phyloP scores from a whole-genome alignment of 345 rosid genomes.

The Gossypium rotundifolium region DNA sequence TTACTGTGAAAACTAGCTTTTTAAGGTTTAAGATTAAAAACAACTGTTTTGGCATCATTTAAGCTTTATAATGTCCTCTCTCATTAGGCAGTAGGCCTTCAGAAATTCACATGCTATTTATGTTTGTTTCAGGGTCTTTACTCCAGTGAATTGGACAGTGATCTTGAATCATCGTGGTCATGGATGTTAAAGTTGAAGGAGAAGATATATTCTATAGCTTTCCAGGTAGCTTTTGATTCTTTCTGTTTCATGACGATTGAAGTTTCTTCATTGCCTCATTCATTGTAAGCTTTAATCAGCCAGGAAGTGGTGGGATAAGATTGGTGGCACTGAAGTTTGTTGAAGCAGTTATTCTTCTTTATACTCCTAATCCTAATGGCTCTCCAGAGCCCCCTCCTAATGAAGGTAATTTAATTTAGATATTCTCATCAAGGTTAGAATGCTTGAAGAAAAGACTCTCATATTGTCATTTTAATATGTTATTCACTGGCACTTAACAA shows the following conservation, averaged over 20 bases:
- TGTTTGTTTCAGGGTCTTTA: conserved; percentile 54
- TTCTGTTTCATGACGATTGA: conserved; percentile 8
- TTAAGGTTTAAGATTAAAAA: no score
- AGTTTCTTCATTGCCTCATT: conserved; percentile 25
- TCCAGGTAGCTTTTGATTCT: conserved; percentile 45
- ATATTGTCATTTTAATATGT: conserved; percentile 1
- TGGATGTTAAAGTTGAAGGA: conserved; percentile 87
- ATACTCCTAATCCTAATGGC: conserved; percentile 76
- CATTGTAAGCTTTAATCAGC: conserved; percentile 35
- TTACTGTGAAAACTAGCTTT: background rate
- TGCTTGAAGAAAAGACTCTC: background rate
- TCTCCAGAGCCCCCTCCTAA: conserved; percentile 47
- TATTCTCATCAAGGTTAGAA: conserved; percentile 3
- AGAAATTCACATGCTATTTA: conserved; percentile 10
- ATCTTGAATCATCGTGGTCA: conserved; percentile 68
- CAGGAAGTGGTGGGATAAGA: conserved; percentile 74
- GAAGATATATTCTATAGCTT: conserved; percentile 63
- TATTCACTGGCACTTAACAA: background rate
- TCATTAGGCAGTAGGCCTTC: background rate
- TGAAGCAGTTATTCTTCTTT: conserved; percentile 78
- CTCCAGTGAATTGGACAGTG: conserved; percentile 57
- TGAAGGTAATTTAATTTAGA: conserved; percentile 45
- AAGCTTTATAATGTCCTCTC: background rate
- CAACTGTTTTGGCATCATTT: background rate
- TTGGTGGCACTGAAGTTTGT: conserved; percentile 80